Evolutionary conservation across 2,329 filamentous ascomycete genomes (phyloP).

Genomic region (Incumbomyces lentus): DNA sequence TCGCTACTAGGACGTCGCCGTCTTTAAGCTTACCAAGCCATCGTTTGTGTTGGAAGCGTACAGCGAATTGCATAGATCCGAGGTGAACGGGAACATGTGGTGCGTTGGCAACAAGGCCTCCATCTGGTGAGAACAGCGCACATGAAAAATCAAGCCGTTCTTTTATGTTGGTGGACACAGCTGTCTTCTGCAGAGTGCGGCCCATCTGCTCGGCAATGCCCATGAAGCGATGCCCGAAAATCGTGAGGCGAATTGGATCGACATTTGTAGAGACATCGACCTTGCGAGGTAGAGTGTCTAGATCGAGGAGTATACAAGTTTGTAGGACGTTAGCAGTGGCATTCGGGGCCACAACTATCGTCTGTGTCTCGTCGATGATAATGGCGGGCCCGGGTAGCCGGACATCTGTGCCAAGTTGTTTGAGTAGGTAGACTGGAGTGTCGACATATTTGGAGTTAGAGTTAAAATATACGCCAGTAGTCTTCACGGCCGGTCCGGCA

Average conservation of each 20-base stretch:
- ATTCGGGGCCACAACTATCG: conserved; percentile 76
- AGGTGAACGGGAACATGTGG: conserved; percentile 70
- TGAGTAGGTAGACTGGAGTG: conserved; percentile 74
- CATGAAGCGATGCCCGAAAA: conserved; percentile 50
- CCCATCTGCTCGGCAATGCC: conserved; percentile 51
- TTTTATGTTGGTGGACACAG: conserved; percentile 61
- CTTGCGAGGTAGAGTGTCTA: conserved; percentile 10
- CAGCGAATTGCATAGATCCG: conserved; percentile 70
- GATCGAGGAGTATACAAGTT: conserved; percentile 72
- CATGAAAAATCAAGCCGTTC: conserved; percentile 71
- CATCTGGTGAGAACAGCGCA: conserved; percentile 61
- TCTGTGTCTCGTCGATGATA: conserved; percentile 63
- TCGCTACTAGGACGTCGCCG: conserved; percentile 73
- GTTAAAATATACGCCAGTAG: conserved; percentile 65
- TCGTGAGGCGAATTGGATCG: conserved; percentile 43
- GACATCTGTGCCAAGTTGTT: conserved; percentile 61
- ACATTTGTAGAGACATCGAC: conserved; percentile 23
- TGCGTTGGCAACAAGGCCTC: conserved; percentile 64
- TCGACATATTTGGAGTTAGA: conserved; percentile 58
- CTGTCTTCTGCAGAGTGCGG: conserved; percentile 45
- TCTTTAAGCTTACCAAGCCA: conserved; percentile 68
- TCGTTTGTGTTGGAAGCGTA: conserved; percentile 63
- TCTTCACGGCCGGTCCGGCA: conserved; percentile 48
- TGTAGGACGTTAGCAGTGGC: conserved; percentile 69
- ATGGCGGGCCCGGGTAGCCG: conserved; percentile 71